Evolutionary conservation across 2,329 filamentous ascomycete species (phyloP).

Genomic region (Mycogone perniciosa): DNA sequence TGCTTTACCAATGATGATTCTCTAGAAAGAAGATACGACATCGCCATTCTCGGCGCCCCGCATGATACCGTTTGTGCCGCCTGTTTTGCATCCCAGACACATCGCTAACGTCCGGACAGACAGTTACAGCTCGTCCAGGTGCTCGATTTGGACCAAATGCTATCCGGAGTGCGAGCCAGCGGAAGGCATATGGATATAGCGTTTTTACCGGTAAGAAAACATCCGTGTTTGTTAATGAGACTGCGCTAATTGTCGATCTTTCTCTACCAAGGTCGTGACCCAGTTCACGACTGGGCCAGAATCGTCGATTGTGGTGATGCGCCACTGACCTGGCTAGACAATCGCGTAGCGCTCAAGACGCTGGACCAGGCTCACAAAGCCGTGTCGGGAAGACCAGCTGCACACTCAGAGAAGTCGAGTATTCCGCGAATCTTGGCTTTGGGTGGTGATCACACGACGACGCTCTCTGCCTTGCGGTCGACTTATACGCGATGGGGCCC

Average conservation of each 20-base stretch:
- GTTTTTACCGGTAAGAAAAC: conserved; percentile 15
- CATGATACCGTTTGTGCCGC: conserved; percentile 22
- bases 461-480: conserved; percentile 59
- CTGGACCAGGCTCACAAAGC: conserved; percentile 17
- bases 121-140: conserved; percentile 18
- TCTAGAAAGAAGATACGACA: conserved; percentile 18
- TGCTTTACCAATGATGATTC: conserved; percentile 18
- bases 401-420: conserved; percentile 10
- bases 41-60: conserved; percentile 25
- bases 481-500: conserved; percentile 53
- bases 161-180: conserved; percentile 70
- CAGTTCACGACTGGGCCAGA: conserved; percentile 51
- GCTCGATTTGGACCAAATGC: conserved; percentile 74
- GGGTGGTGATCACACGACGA: conserved; percentile 65
- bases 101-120: conserved; percentile 4
- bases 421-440: conserved; percentile 48
- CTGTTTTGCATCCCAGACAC: neutral
- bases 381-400: conserved; percentile 14
- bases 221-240: neutral
- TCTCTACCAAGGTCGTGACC: conserved; percentile 13
- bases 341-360: conserved; percentile 17
- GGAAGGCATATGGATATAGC: conserved; percentile 35
- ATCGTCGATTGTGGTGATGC: conserved; percentile 75
- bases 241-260: too few relatives aligned
- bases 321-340: conserved; percentile 18